Base-by-base conservation (phyloP, 208 protist species). In the Crithidia mellificae region DNA sequence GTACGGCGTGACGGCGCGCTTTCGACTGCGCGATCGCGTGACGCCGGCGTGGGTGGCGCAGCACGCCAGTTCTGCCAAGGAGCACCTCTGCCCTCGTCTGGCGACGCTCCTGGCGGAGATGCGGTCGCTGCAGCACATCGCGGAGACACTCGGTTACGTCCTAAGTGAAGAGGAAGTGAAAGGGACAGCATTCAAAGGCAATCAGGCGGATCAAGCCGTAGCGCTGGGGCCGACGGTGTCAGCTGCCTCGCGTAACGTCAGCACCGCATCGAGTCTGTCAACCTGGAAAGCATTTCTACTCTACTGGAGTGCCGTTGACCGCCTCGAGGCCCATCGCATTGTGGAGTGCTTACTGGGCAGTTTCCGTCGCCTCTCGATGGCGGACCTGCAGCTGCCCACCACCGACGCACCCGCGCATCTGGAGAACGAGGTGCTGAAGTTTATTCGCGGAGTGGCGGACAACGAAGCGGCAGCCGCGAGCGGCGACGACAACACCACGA, bases 281-380 rank as follows among this genome's bases (percentile, higher is more conserved):
- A 53, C 64, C 20, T 76, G 66, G 50, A 54, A 71, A 27, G 66
- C 70, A 39, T 56, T 77, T 12, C 32, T 85, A 6, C 52, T 83
- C 19, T 58, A 74, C 43, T 73, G 73, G 55, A 71, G 63, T 24
- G 82, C 75, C 22, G 36, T 72, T 22, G 78, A 84, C 56, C 74
- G 58, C 27, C 47, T 80, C 19, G 78, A 83, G 30, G 61, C 73
- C 19, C 62, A 74, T 43, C 19, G 50, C 20, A 43, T 92, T 22
- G 77, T 74, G 11, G 70, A 85, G 22, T 74, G 70, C 56, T 67
- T 88, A 0, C 65, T 85, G 36, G 32, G 54, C 38, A 62, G 36
- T 24, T 94, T 88, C 63, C 74, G 81, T 0, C 54, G 43, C 8
- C 73, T 94, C 6, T 73, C 76, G 0, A 87, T 94, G 80, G 67